Percentiles rank a stretch among this genome's conserved stretches.
Conservation (phyloP, 2,329 filamentous ascomycete species). For the Endothia cerciana region DNA sequence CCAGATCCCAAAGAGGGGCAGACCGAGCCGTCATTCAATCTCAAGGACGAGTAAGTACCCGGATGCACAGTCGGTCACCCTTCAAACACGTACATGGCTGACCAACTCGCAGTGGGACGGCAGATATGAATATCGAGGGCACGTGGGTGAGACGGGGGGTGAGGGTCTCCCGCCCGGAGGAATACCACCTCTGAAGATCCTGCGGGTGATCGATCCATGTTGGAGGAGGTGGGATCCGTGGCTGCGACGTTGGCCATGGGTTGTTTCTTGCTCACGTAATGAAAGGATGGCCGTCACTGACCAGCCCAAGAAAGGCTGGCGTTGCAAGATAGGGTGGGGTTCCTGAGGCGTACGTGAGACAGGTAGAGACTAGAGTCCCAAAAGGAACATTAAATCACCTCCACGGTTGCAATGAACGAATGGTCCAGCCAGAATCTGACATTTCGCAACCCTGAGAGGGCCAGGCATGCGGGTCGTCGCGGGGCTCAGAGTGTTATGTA, state of each 20-base stretch:
- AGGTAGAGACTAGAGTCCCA: background rate
- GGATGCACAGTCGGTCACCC: no score
- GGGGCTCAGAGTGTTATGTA: no score
- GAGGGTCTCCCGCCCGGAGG: constrained; percentile 32
- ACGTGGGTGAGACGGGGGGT: constrained; percentile 38
- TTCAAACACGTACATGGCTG: background rate
- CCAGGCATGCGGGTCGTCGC: no score
- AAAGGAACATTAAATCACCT: background rate
- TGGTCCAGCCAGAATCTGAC: background rate
- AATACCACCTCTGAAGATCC: constrained; percentile 36
- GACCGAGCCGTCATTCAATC: constrained; percentile 35
- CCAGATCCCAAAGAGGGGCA: constrained; percentile 35
- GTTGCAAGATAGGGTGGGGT: background rate
- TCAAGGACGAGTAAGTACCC: constrained; percentile 38
- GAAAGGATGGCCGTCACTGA: no score
- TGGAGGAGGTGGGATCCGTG: background rate
- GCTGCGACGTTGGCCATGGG: background rate
- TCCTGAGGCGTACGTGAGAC: background rate
- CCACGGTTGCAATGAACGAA: background rate
- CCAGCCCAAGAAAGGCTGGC: no score
- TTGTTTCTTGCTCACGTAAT: background rate
- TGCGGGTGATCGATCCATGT: background rate
- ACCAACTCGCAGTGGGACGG: constrained; percentile 32
- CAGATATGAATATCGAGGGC: constrained; percentile 39
- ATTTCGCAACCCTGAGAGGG: background rate